Percentiles rank a stretch among this genome's conserved stretches.
These are phyloP conservation scores for Elongisporangium prolatum DNA, from an alignment of 352 stramenopile species.

Conservation along the genomic window DNA sequence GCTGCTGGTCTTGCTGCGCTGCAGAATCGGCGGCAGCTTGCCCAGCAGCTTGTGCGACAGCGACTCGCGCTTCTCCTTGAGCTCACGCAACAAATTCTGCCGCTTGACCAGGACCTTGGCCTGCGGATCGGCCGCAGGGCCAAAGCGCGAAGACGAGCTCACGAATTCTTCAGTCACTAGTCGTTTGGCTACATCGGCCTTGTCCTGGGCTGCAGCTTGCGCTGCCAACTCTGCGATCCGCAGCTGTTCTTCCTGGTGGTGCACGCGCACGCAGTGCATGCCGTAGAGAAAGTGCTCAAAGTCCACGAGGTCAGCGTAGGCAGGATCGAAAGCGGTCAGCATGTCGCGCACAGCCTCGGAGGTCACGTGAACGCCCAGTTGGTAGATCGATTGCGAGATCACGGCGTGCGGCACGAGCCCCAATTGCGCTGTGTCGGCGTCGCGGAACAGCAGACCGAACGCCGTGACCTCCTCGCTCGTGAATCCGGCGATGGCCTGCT, in stretches of 20 bases:
- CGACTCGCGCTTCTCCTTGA: slow-evolving; percentile 67
- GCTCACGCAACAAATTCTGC: slow-evolving; percentile 66
- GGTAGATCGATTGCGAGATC: slow-evolving; percentile 70
- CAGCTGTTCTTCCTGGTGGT: slow-evolving; percentile 57
- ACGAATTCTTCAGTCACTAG: slow-evolving; percentile 39
- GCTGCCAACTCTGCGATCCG: not conserved
- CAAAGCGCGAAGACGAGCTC: slow-evolving; percentile 52
- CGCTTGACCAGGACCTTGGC: slow-evolving; percentile 58
- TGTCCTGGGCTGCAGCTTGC: not conserved
- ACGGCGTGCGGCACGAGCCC: slow-evolving; percentile 61
- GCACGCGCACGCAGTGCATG: slow-evolving; percentile 66
- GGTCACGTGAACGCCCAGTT: slow-evolving; percentile 58
- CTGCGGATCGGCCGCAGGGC: slow-evolving; percentile 41
- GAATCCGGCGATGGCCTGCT: slow-evolving; percentile 55
- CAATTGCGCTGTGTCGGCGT: slow-evolving; percentile 53
- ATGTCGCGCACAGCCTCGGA: slow-evolving; percentile 38
- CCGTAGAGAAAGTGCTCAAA: slow-evolving; percentile 80
- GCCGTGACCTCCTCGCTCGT: slow-evolving; percentile 57
- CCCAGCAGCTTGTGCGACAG: slow-evolving; percentile 66
- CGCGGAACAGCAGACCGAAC: slow-evolving; percentile 59
- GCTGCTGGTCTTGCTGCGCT: slow-evolving; percentile 19
- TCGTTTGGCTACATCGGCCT: slow-evolving; percentile 1
- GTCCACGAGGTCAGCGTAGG: slow-evolving; percentile 73
- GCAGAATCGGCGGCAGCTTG: slow-evolving; percentile 36
- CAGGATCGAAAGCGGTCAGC: slow-evolving; percentile 49